Conservation (phyloP, 108 stramenopile species). For the Nitzschia sp. region DNA sequence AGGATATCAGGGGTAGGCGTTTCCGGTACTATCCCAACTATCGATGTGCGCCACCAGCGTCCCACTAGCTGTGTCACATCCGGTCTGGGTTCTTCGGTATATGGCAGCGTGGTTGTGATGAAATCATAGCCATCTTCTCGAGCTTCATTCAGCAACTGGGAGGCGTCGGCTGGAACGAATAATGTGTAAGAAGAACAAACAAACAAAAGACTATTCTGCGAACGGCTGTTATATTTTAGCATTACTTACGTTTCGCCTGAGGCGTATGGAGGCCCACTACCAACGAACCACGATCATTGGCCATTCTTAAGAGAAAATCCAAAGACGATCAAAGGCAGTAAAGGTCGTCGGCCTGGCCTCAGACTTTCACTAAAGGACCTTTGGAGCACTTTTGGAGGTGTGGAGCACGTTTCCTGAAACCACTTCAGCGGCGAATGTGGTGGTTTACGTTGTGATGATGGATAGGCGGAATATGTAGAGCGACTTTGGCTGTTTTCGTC, state of each 20-base stretch:
- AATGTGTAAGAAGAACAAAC: background rate
- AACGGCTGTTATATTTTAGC: too few relatives aligned
- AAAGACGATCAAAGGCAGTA: too few relatives aligned
- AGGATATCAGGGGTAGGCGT: constrained; percentile 1
- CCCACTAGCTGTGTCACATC: constrained; percentile 42
- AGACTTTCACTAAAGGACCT: too few relatives aligned
- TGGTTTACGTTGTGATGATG: too few relatives aligned
- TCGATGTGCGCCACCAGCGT: constrained; percentile 48
- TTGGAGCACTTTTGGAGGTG: too few relatives aligned
- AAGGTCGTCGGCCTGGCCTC: too few relatives aligned
- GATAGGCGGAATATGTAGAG: too few relatives aligned
- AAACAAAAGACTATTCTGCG: background rate
- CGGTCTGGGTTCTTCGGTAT: constrained; percentile 20
- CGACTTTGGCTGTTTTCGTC: too few relatives aligned
- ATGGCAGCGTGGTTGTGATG: constrained; percentile 57
- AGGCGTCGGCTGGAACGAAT: constrained; percentile 46
- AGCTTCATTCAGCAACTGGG: constrained; percentile 39
- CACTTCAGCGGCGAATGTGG: too few relatives aligned
- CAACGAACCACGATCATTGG: constrained; percentile 4
- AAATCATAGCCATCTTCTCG: constrained; percentile 75
- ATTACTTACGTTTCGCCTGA: constrained; percentile 28
- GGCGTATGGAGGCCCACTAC: constrained; percentile 33
- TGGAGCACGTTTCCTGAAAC: too few relatives aligned
- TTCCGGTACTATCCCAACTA: constrained; percentile 38
- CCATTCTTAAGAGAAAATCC: too few relatives aligned